Evolutionary conservation across 441 rosid species (phyloP), one percentile per base, ranked within the genome.

Genomic region (Gossypium gossypioides): DNA sequence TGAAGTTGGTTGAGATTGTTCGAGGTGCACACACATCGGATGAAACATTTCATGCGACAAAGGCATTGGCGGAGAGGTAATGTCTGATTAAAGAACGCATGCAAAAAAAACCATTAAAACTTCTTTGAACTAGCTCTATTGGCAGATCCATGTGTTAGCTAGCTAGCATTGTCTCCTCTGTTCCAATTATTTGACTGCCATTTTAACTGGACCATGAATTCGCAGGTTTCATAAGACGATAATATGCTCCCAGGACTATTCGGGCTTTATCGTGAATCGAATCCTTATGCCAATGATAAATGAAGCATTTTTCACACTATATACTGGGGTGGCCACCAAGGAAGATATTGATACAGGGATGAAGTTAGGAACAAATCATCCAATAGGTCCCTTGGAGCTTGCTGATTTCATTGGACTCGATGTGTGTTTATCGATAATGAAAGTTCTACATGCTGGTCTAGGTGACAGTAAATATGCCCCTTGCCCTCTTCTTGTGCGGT

Each of bases 281-380:
- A 89, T 91, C 79, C 84, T 93, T 46, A 91, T 91, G 97, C 96
- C 96, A 3, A 93, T 91, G 98, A 89, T 93, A 80, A 93, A 93
- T 48, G 96, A 91, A 84, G 96, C 97, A 6, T 89, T 91, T 74
- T 76, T 79, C 76, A 70, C 93, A 3, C 93, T 91, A 8, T 80
- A 86, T 81, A 89, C 97, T n/a, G 96, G 98, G 16, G 96, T 91
- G 46, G 96, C 94, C n/a, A 82, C 93, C 18, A 91, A 86, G 84
- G 96, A 93, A 77, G 93, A 91, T 75, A 88, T 91, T 55, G 97
- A 93, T 77, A 69, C 75, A 4, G 97, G 91, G 72, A 91, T 91
- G 96, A 93, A 88, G 82, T 74, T 88, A 24, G 97, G 98, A 52
- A 89, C 96, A 48, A 89, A 93, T 82, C 97, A 93, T 13, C 97